These are phyloP conservation scores for Melastoma malabathricum DNA, from an alignment of 345 rosid genomes.

Conservation along the genomic window DNA sequence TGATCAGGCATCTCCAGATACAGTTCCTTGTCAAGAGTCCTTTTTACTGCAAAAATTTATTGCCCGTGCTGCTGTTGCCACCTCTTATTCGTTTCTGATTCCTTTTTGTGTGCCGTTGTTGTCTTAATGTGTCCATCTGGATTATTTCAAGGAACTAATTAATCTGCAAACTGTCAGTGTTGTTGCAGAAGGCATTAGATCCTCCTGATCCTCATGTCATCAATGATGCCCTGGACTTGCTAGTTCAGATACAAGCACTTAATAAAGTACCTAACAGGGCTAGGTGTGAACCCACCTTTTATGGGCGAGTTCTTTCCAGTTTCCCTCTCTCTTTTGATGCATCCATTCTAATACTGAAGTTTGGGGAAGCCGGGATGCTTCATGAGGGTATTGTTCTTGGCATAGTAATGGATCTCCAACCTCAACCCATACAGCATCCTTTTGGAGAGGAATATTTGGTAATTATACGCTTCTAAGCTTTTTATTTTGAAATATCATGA, in stretches of 20 bases:
- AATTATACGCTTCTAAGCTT: constrained; percentile 4
- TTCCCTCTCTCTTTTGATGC: constrained; percentile 80
- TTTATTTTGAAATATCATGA: too few species aligned
- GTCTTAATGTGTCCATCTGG: too few species aligned
- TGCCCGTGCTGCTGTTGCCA: too few species aligned
- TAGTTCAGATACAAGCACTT: constrained; percentile 44
- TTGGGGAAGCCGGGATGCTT: constrained; percentile 72
- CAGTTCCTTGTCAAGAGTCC: too few species aligned
- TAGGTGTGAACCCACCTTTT: constrained; percentile 78
- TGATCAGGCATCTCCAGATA: too few species aligned
- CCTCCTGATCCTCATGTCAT: constrained; percentile 62
- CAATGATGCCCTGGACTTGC: constrained; percentile 63
- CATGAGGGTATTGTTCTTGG: constrained; percentile 84
- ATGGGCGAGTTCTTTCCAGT: constrained; percentile 74
- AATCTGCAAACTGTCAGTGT: constrained; percentile 27
- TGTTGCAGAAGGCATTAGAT: constrained; percentile 85
- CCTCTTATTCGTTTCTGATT: too few species aligned
- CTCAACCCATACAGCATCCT: constrained; percentile 69
- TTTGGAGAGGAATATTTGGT: constrained; percentile 74
- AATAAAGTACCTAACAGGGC: constrained; percentile 38
- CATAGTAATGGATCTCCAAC: constrained; percentile 69
- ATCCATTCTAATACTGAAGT: constrained; percentile 57
- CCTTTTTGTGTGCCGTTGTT: too few species aligned
- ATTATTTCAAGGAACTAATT: constrained; percentile 3
- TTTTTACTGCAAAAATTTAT: too few species aligned